A percentile compares a stretch with the other conserved stretches of the same genome.
These are phyloP conservation scores for Lasiodiplodia hormozganensis DNA, from an alignment of 2,329 filamentous ascomycete genomes.

Conservation along the genomic window DNA sequence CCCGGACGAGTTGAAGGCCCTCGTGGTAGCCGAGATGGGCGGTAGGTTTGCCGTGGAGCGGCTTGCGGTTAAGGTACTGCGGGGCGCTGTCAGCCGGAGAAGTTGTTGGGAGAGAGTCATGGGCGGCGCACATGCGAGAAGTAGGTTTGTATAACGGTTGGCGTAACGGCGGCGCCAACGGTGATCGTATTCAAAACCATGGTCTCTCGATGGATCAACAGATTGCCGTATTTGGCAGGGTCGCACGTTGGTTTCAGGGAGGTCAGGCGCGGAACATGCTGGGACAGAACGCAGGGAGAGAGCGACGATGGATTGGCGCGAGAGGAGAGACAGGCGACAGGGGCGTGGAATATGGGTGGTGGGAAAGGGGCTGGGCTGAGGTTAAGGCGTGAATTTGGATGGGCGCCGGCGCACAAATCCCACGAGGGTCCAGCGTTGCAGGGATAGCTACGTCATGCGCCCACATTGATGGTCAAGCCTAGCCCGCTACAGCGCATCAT, in stretches of 20 bases:
- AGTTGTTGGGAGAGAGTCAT: neutral
- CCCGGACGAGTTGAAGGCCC: slow-evolving; percentile 83
- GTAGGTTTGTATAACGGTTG: slow-evolving; percentile 85
- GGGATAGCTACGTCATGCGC: slow-evolving; percentile 15
- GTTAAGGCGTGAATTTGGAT: slow-evolving; percentile 12
- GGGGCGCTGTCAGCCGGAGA: slow-evolving; percentile 4
- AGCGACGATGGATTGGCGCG: neutral
- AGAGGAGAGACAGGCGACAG: neutral
- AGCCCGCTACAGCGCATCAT: slow-evolving; percentile 18
- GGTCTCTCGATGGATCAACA: slow-evolving; percentile 12
- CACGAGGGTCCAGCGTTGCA: slow-evolving; percentile 7
- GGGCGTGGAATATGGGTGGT: neutral
- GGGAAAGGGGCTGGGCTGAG: neutral
- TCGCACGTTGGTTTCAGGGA: slow-evolving; percentile 5
- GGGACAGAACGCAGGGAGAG: slow-evolving; percentile 4
- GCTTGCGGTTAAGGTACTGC: slow-evolving; percentile 82
- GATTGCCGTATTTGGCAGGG: slow-evolving; percentile 8
- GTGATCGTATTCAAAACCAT: slow-evolving; percentile 80
- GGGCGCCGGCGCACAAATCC: slow-evolving; percentile 11
- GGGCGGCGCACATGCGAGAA: slow-evolving; percentile 75
- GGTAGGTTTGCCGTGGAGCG: slow-evolving; percentile 78
- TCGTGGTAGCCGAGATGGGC: slow-evolving; percentile 94
- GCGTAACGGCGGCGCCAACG: slow-evolving; percentile 83
- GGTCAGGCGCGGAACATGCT: slow-evolving; percentile 20
- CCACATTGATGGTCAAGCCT: slow-evolving; percentile 14